Percentiles rank a stretch among this genome's conserved stretches.
These are phyloP conservation scores for Gyrodon lividus DNA, from an alignment of 768 basidiomycete genomes.

Conservation along the genomic window DNA sequence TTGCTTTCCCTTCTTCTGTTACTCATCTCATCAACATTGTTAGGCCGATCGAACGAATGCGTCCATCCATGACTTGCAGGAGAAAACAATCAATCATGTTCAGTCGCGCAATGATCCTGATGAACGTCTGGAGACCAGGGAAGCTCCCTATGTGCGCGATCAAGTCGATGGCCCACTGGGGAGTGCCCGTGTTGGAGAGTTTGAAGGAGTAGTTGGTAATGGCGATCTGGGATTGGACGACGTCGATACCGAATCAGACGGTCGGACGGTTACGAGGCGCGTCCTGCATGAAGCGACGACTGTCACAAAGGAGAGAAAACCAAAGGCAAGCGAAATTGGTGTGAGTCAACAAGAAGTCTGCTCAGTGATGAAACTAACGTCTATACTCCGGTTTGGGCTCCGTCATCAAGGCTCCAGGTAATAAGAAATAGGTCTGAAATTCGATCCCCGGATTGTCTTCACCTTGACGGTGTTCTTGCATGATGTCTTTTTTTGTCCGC, in stretches of 20 bases:
- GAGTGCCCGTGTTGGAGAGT: slow-evolving; percentile 28
- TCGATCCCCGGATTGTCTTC: neutral
- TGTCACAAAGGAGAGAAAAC: neutral
- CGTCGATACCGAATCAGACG: slow-evolving; percentile 21
- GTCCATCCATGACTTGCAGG: slow-evolving; percentile 18
- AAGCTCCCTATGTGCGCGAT: slow-evolving; percentile 28
- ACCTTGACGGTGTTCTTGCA: neutral
- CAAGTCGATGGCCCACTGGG: slow-evolving; percentile 30
- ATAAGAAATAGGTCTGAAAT: slow-evolving; percentile 14
- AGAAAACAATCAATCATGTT: slow-evolving; percentile 21
- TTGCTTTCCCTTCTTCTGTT: neutral
- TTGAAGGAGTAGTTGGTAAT: slow-evolving; percentile 29
- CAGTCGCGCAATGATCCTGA: slow-evolving; percentile 16
- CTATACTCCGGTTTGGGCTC: neutral
- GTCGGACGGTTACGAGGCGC: slow-evolving; percentile 22
- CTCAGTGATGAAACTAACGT: neutral
- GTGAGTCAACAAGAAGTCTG: slow-evolving; percentile 11
- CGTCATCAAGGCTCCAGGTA: neutral
- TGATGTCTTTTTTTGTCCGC: neutral
- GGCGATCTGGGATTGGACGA: slow-evolving; percentile 30
- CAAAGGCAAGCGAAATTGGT: slow-evolving; percentile 12
- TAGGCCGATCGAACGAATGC: slow-evolving; percentile 27
- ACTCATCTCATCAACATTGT: neutral
- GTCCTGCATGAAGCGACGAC: slow-evolving; percentile 9
- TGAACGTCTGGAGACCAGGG: slow-evolving; percentile 15